These are phyloP conservation scores for Phytomonas sp. DNA, from an alignment of 208 protist genomes.

Conservation along the genomic window DNA sequence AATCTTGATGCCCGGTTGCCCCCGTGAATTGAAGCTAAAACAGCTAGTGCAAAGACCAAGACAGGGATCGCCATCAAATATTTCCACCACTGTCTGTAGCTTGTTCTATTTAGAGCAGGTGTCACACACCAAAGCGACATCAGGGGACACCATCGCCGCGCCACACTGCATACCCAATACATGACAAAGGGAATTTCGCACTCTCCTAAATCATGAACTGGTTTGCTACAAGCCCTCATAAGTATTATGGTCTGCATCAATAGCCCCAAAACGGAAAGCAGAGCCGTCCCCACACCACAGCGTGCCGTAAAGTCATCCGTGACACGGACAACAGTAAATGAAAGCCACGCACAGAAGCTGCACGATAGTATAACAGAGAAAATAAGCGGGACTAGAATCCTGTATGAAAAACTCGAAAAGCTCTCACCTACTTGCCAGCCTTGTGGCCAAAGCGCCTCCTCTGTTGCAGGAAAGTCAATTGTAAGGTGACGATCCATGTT, in stretches of 20 bases:
- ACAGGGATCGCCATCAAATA: constrained; percentile 29
- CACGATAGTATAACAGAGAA: constrained; percentile 21
- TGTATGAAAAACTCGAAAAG: constrained; percentile 23
- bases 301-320: constrained; percentile 51
- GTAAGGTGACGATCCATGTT: constrained; percentile 2
- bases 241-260: constrained; percentile 44
- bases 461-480: constrained; percentile 42
- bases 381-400: constrained; percentile 24
- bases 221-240: constrained; percentile 40
- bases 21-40: background rate
- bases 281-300: constrained; percentile 64
- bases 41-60: constrained; percentile 5
- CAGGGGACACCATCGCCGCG: constrained; percentile 34
- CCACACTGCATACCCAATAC: constrained; percentile 55
- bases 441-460: constrained; percentile 29
- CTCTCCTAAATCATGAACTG: constrained; percentile 31
- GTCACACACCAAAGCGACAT: constrained; percentile 50
- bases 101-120: constrained; percentile 44
- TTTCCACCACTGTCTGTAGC: constrained; percentile 25
- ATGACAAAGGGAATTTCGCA: constrained; percentile 61
- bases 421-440: constrained; percentile 26
- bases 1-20: background rate
- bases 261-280: constrained; percentile 41
- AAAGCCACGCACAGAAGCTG: constrained; percentile 25
- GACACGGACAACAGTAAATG: constrained; percentile 37